Conservation (phyloP, 1,139 yeast genomes). For the Sugiyamaella japonica region DNA sequence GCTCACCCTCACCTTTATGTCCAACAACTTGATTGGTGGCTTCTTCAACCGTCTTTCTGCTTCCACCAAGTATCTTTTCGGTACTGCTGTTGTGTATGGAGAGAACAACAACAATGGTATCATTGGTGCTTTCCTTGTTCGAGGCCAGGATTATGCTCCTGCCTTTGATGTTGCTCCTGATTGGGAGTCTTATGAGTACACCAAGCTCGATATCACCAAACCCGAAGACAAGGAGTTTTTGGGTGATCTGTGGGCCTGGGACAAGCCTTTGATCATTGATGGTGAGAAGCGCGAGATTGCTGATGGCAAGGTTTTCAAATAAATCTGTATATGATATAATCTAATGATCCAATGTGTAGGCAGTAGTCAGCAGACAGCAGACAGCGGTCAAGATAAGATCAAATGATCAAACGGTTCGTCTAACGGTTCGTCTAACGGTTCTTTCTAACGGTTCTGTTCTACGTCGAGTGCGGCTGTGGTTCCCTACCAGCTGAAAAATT, state of each 20-base stretch:
- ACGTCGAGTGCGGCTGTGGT: slow-evolving; percentile 6
- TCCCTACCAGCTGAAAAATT: slow-evolving; percentile 6
- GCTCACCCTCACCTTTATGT: slow-evolving; percentile 95
- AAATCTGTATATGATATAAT: slow-evolving; percentile 29
- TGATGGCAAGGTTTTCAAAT: slow-evolving; percentile 84
- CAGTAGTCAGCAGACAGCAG: no score
- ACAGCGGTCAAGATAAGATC: no score
- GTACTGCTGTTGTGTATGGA: slow-evolving; percentile 92
- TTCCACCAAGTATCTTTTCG: slow-evolving; percentile 93
- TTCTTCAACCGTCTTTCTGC: slow-evolving; percentile 94
- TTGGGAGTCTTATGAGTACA: slow-evolving; percentile 83
- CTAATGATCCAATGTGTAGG: no score
- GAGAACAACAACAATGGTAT: slow-evolving; percentile 99
- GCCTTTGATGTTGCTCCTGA: slow-evolving; percentile 99
- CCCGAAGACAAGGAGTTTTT: slow-evolving; percentile 68
- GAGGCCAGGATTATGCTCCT: slow-evolving; percentile 90
- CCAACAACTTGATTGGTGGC: slow-evolving; percentile 97
- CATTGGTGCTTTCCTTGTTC: slow-evolving; percentile 88
- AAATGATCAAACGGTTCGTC: no score
- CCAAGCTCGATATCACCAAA: slow-evolving; percentile 66
- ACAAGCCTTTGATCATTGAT: slow-evolving; percentile 64
- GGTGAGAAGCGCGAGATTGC: slow-evolving; percentile 70
- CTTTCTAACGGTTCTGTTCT: no score
- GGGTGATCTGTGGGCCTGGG: slow-evolving; percentile 85
- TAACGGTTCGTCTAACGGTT: no score